Evolutionary conservation across 208 protist species (phyloP).

Genomic region (Trypanosoma boissoni): DNA sequence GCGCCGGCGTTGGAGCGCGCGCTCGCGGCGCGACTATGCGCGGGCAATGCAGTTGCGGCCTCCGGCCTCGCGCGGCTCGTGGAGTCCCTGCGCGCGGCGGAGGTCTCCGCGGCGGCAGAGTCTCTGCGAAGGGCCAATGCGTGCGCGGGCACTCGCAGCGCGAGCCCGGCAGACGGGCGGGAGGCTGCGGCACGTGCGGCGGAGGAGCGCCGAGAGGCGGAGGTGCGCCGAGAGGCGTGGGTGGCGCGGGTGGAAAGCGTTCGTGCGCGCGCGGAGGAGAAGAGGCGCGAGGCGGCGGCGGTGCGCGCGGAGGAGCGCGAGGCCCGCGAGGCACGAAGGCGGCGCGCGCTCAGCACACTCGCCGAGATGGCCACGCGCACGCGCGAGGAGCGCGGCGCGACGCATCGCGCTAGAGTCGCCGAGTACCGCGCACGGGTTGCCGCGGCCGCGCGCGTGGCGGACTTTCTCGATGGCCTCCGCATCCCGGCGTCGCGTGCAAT

Average conservation of each 20-base stretch:
- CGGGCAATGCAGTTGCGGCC: too few species aligned
- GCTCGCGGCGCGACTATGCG: too few species aligned
- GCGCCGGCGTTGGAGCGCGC: too few species aligned
- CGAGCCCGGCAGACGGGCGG: too few species aligned
- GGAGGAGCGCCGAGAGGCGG: conserved; percentile 9
- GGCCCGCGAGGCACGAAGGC: conserved; percentile 25
- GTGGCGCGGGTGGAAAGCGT: too few species aligned
- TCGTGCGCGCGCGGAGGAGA: conserved; percentile 24
- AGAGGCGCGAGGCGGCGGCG: conserved; percentile 22
- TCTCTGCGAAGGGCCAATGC: too few species aligned
- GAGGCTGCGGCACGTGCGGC: conserved; percentile 14
- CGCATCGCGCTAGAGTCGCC: conserved; percentile 23
- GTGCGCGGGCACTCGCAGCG: too few species aligned
- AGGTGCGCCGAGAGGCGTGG: conserved; percentile 15
- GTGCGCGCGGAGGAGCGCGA: conserved; percentile 12
- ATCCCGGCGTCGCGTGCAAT: conserved; percentile 48
- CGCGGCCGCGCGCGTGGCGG: conserved; percentile 38
- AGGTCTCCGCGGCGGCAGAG: too few species aligned
- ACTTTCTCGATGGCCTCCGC: conserved; percentile 61
- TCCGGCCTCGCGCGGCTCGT: too few species aligned
- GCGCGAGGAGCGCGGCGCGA: conserved; percentile 19
- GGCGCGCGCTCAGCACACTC: conserved; percentile 29
- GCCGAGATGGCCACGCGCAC: conserved; percentile 21
- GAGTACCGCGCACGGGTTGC: conserved; percentile 35
- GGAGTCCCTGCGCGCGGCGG: too few species aligned